Evolutionary conservation across 768 basidiomycete genomes (phyloP).

Genomic region (Lactarius akahatsu): DNA sequence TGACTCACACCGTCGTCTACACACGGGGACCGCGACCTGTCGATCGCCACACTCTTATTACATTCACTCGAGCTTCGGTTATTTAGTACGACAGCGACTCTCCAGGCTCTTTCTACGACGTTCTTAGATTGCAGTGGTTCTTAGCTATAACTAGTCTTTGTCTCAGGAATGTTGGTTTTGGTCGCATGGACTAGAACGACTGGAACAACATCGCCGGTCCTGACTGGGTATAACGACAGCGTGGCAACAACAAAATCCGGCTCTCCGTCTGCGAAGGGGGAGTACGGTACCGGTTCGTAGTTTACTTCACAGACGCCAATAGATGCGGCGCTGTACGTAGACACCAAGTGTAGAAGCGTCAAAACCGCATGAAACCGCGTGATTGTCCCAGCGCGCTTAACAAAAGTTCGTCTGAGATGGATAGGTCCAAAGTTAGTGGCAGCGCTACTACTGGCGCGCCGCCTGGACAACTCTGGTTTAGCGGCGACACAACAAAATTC

Average conservation of each 20-base stretch:
- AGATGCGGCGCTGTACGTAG: not conserved
- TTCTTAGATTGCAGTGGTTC: too few relatives aligned
- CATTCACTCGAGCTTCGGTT: too few relatives aligned
- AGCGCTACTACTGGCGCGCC: not conserved
- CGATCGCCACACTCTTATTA: too few relatives aligned
- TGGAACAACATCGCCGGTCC: not conserved
- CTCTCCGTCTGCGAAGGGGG: too few relatives aligned
- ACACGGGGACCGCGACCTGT: too few relatives aligned
- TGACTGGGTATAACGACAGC: not conserved
- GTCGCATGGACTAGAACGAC: not conserved
- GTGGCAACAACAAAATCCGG: too few relatives aligned
- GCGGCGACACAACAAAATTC: not conserved
- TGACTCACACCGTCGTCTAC: too few relatives aligned
- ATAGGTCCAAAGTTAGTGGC: too few relatives aligned
- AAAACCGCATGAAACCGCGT: not conserved
- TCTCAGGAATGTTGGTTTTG: not conserved
- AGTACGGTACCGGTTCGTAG: too few relatives aligned
- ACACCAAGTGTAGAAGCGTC: not conserved
- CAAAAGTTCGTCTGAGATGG: not conserved
- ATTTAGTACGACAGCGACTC: too few relatives aligned
- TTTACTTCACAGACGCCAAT: not conserved
- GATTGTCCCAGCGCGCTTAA: not conserved
- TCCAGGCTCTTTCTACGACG: too few relatives aligned
- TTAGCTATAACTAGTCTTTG: conserved; percentile 3
- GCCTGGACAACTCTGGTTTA: not conserved